Base-by-base conservation (phyloP, 148 eudicot genomes). In the Chenopodium formosanum region DNA sequence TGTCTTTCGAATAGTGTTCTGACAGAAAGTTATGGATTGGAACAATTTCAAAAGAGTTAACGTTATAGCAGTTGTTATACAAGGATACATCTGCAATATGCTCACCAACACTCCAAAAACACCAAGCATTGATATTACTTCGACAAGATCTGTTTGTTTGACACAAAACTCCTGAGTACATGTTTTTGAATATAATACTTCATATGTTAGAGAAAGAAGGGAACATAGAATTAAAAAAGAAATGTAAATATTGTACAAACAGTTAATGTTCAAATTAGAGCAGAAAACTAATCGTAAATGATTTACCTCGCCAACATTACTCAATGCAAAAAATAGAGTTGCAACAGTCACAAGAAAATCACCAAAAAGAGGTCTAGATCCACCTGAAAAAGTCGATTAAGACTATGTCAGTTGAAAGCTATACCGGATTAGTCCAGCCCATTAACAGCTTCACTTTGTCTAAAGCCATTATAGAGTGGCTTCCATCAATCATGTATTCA, bases 271-370 rank as follows among this genome's bases (percentile, higher is more conserved):
- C 25, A 25, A 25, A 25, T 25, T 25, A 25, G 25, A 25, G 25
- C 25, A 25, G 25, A 25, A 25, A 25, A 25, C 25, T 2, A 34
- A 34, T 3, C 0, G 37, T 34, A 34, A 78, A 85, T 48, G 29
- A 27, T 7, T 53, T 34, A 93, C 99, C 94, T 91, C 89, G 27
- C 97, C 97, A 83, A 95, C 99, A 83, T 95, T 93, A 88, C 97
- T 95, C 79, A 92, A 62, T 32, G 94, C 92, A 70, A 76, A 91
- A 77, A 92, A 92, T 58, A 95, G 32, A 74, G 99, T 90, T 78
- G 91, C 99, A 53, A 66, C 88, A 47, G 90, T 90, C 70, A 93
- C 97, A 83, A 95, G 88, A 77, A 86, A 50, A 83, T 95, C 99
- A 4, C 99, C 99, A 20, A 95, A 78, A 79, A 95, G 84, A 82